Evolutionary conservation across 306 rosid species (phyloP).

Genomic region (Rosa persica): DNA sequence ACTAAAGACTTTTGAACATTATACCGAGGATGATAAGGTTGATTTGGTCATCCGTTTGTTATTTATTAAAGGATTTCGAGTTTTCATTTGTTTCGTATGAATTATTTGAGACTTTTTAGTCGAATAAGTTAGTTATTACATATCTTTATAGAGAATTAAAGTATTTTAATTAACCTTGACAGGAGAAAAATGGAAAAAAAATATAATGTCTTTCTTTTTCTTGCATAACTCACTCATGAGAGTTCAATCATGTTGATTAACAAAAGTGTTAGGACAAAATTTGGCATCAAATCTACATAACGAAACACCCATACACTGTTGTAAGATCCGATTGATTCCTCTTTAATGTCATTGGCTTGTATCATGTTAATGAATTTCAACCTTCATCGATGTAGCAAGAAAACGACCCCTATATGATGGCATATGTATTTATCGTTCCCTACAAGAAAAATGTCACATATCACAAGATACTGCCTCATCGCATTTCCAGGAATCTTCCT

Average conservation of each 20-base stretch:
- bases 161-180: too few species aligned
- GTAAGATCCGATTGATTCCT: background rate
- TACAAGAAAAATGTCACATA: background rate
- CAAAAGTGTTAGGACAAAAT: background rate
- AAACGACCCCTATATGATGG: background rate
- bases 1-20: too few species aligned
- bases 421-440: background rate
- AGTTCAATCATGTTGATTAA: background rate
- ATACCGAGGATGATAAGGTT: too few species aligned
- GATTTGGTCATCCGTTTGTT: too few species aligned
- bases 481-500: conserved; percentile 57
- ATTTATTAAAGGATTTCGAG: too few species aligned
- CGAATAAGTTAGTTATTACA: too few species aligned
- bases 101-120: too few species aligned
- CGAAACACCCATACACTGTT: background rate
- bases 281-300: background rate
- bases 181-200: too few species aligned
- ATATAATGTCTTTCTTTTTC: background rate
- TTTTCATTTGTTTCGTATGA: too few species aligned
- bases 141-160: too few species aligned
- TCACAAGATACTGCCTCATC: background rate
- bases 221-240: background rate
- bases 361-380: background rate
- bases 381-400: background rate
- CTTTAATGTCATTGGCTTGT: background rate